Evolutionary conservation across 2,329 filamentous ascomycete species (phyloP).

Genomic region (Fonsecaea erecta): DNA sequence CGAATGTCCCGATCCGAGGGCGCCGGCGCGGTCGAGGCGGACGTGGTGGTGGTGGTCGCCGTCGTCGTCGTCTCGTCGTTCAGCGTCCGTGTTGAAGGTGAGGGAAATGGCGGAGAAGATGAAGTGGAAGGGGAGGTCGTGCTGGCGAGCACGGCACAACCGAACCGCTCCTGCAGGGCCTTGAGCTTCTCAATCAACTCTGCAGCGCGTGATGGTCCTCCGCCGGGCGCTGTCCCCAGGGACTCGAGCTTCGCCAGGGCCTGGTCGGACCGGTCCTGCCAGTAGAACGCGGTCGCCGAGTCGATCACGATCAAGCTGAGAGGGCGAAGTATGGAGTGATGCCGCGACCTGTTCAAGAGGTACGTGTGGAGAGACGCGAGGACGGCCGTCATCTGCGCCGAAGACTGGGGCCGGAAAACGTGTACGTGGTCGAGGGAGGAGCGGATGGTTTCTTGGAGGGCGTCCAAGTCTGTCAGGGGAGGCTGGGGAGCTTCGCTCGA

Average conservation of each 20-base stretch:
- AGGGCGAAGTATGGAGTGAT: constrained; percentile 50
- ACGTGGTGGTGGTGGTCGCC: no score
- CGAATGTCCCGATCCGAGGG: constrained; percentile 35
- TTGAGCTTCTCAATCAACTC: constrained; percentile 40
- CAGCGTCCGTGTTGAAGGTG: constrained; percentile 5
- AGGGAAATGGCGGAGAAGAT: constrained; percentile 21
- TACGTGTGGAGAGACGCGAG: constrained; percentile 55
- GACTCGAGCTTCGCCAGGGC: constrained; percentile 49
- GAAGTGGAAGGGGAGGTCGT: constrained; percentile 33
- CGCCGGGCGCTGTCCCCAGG: constrained; percentile 39
- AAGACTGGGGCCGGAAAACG: constrained; percentile 61
- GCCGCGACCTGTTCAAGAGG: constrained; percentile 49
- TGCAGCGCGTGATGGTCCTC: neutral
- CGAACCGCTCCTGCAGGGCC: constrained; percentile 45
- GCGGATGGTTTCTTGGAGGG: neutral
- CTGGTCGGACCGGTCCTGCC: constrained; percentile 55
- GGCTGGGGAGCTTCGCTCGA: neutral
- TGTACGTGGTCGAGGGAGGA: constrained; percentile 59
- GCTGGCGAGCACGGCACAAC: constrained; percentile 48
- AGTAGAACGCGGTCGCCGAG: constrained; percentile 61
- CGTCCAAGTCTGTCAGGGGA: neutral
- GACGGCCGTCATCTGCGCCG: constrained; percentile 55
- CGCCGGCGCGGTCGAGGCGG: neutral
- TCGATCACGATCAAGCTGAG: constrained; percentile 61
- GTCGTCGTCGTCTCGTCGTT: constrained; percentile 1